These are phyloP conservation scores for Globisporangium paddicum DNA, from an alignment of 352 stramenopile species.

Conservation along the genomic window DNA sequence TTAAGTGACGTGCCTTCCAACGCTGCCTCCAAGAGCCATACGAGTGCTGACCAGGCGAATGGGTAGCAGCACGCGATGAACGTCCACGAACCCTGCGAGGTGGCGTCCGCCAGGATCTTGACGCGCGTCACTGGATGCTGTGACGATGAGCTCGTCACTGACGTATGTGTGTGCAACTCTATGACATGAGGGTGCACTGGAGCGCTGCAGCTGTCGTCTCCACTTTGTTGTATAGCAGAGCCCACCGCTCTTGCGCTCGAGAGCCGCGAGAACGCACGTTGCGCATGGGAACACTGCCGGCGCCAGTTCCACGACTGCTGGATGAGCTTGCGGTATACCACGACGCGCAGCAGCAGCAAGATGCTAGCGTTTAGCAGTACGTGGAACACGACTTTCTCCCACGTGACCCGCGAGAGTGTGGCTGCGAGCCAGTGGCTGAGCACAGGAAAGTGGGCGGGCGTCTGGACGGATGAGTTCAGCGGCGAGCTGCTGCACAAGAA, in stretches of 20 bases:
- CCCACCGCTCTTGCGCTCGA: slow-evolving; percentile 11
- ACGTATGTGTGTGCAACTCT: not conserved
- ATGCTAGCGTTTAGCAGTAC: slow-evolving; percentile 10
- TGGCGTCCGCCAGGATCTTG: slow-evolving; percentile 18
- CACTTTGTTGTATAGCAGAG: not conserved
- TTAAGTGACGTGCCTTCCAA: slow-evolving; percentile 10
- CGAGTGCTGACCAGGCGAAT: slow-evolving; percentile 25
- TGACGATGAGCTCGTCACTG: not conserved
- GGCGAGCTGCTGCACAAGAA: slow-evolving; percentile 35
- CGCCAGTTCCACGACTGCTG: slow-evolving; percentile 49
- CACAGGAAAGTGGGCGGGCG: slow-evolving; percentile 33
- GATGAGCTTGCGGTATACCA: slow-evolving; percentile 31
- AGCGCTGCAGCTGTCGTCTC: not conserved
- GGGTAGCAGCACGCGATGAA: slow-evolving; percentile 35
- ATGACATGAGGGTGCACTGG: not conserved
- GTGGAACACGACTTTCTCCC: slow-evolving; percentile 35
- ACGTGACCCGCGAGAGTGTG: slow-evolving; percentile 15
- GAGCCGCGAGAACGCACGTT: slow-evolving; percentile 22
- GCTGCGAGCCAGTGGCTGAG: slow-evolving; percentile 25
- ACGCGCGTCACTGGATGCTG: slow-evolving; percentile 7
- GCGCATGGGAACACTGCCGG: slow-evolving; percentile 23
- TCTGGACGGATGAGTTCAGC: slow-evolving; percentile 25
- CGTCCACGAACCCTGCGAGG: slow-evolving; percentile 49
- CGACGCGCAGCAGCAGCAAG: slow-evolving; percentile 30
- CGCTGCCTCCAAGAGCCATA: slow-evolving; percentile 10